These are phyloP conservation scores for Paecilomyces sp. DNA, from an alignment of 2,329 filamentous ascomycete species.

Conservation along the genomic window DNA sequence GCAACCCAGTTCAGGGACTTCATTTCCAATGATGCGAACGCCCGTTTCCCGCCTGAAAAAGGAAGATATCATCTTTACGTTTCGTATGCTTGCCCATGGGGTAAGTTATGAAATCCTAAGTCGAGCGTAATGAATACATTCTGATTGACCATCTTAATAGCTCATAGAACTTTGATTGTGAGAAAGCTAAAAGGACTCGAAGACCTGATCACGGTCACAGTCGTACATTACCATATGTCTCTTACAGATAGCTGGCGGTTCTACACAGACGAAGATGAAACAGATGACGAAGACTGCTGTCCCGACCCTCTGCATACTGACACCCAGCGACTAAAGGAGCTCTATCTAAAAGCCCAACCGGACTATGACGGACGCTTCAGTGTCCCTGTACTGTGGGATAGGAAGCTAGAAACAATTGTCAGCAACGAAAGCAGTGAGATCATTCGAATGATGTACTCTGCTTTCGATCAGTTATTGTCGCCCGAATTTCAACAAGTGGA, in stretches of 20 bases:
- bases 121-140: too few species aligned
- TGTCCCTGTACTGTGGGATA: not conserved
- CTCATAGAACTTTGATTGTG: not conserved
- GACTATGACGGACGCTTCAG: not conserved
- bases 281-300: not conserved
- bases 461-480: not conserved
- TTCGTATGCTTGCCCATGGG: too few species aligned
- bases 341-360: not conserved
- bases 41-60: too few species aligned
- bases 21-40: too few species aligned
- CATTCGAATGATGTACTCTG: not conserved
- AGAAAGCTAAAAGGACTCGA: not conserved
- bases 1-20: too few species aligned
- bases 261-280: not conserved
- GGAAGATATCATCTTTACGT: too few species aligned
- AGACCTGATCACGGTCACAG: not conserved
- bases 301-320: not conserved
- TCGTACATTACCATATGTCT: not conserved
- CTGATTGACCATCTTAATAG: not conserved
- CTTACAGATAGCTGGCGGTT: not conserved
- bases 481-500: not conserved
- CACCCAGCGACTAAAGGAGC: not conserved
- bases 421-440: not conserved
- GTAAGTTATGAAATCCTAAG: too few species aligned
- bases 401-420: not conserved